Evolutionary conservation across 345 rosid genomes (phyloP).

Genomic region (Ailanthus altissimus): DNA sequence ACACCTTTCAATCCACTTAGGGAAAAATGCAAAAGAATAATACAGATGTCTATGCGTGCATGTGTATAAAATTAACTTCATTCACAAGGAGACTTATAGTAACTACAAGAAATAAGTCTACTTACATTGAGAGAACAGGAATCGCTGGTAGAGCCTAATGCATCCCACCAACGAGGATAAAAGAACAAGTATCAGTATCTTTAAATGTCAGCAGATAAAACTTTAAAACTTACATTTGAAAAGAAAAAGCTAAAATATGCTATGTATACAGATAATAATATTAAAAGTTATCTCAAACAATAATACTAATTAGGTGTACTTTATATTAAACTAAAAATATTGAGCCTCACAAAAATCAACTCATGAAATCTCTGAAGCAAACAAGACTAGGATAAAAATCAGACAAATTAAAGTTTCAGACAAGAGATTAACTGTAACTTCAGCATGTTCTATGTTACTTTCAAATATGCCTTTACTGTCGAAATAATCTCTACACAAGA

Average conservation of each 20-base stretch:
- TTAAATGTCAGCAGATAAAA: neutral
- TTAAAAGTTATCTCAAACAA: neutral
- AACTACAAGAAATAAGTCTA: constrained; percentile 30
- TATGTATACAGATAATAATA: neutral
- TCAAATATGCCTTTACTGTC: neutral
- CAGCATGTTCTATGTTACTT: constrained; percentile 1
- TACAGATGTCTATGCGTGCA: neutral
- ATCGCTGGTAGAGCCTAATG: constrained; percentile 69
- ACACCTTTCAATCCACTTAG: neutral
- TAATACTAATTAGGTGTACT: neutral
- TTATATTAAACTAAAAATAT: neutral
- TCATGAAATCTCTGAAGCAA: constrained; percentile 17
- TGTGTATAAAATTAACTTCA: neutral
- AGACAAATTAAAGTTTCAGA: constrained; percentile 11
- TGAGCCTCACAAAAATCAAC: constrained; percentile 7
- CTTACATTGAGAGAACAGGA: constrained; percentile 97
- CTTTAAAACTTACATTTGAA: constrained; percentile 3
- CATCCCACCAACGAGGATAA: constrained; percentile 40
- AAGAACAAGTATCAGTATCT: constrained; percentile 37
- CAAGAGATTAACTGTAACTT: neutral
- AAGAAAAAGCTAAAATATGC: neutral
- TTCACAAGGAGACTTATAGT: constrained; percentile 11
- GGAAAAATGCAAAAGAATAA: neutral
- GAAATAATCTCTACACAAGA: neutral
- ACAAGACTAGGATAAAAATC: neutral